Evolutionary conservation across 495 filamentous ascomycete species (phyloP).

Genomic region (Saxophila tyrrhenica): DNA sequence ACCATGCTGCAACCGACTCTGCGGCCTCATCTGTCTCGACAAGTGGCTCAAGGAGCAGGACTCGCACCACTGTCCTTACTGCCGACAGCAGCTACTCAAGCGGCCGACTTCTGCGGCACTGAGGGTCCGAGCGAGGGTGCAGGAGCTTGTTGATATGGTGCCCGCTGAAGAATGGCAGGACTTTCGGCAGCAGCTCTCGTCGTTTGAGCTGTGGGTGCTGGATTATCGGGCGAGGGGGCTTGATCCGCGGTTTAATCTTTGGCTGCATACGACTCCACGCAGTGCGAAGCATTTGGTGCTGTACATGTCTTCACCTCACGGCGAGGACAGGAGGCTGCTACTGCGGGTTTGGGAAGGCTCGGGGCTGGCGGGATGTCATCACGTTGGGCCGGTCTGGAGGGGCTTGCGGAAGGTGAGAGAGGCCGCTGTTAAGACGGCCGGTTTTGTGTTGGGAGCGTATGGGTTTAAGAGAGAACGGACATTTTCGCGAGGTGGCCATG

Average conservation of each 20-base stretch:
- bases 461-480: too few species aligned
- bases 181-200: not conserved
- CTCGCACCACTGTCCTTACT: not conserved
- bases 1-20: not conserved
- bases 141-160: not conserved
- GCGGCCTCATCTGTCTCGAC: not conserved
- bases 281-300: too few species aligned
- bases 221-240: not conserved
- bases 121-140: not conserved
- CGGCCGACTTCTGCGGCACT: not conserved
- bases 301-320: too few species aligned
- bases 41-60: not conserved
- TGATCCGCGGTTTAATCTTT: not conserved
- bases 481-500: too few species aligned
- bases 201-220: not conserved
- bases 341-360: too few species aligned
- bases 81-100: not conserved
- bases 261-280: too few species aligned
- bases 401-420: too few species aligned
- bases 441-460: too few species aligned
- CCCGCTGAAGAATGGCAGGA: not conserved
- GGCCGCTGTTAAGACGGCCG: too few species aligned
- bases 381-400: too few species aligned
- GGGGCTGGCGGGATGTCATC: too few species aligned
- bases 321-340: too few species aligned